phyloP scores from a whole-genome alignment of 1,284 basidiomycete genomes.

The Rhodotorula sp. region DNA sequence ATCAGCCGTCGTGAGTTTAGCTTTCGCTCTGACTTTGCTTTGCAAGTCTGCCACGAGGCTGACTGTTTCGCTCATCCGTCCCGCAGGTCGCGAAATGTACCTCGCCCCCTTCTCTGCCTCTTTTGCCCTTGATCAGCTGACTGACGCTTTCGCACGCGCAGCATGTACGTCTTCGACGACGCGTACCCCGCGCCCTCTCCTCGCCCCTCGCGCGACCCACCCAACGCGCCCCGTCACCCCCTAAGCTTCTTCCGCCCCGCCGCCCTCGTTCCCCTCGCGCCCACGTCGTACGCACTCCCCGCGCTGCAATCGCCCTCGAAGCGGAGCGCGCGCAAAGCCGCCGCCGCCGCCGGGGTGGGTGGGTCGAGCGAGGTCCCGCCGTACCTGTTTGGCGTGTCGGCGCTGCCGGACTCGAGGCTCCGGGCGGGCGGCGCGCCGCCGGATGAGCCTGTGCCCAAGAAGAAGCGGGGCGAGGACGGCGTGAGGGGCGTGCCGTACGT shows the following conservation, averaged over 20 bases:
- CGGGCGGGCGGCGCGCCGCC: neutral
- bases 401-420: neutral
- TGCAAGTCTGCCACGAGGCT: too few relatives aligned
- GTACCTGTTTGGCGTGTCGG: constrained; percentile 12
- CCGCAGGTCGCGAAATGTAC: constrained; percentile 6
- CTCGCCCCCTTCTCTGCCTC: neutral
- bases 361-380: neutral
- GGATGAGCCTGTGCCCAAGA: neutral
- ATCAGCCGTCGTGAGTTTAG: neutral
- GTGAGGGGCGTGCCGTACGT: constrained; percentile 10
- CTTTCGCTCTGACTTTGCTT: too few relatives aligned
- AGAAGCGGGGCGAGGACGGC: neutral
- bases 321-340: neutral
- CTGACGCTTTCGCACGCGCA: neutral
- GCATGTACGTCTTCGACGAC: constrained; percentile 27
- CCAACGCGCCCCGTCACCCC: neutral
- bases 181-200: constrained; percentile 6
- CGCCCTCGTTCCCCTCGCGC: neutral
- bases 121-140: neutral
- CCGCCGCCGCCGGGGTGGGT: neutral
- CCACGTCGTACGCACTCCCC: neutral
- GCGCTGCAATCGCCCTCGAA: neutral
- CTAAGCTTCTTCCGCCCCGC: constrained; percentile 4
- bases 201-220: neutral
- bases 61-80: too few relatives aligned